These are phyloP conservation scores for Amauroascus verrucosus DNA, from an alignment of 2,329 filamentous ascomycete species.

Conservation along the genomic window DNA sequence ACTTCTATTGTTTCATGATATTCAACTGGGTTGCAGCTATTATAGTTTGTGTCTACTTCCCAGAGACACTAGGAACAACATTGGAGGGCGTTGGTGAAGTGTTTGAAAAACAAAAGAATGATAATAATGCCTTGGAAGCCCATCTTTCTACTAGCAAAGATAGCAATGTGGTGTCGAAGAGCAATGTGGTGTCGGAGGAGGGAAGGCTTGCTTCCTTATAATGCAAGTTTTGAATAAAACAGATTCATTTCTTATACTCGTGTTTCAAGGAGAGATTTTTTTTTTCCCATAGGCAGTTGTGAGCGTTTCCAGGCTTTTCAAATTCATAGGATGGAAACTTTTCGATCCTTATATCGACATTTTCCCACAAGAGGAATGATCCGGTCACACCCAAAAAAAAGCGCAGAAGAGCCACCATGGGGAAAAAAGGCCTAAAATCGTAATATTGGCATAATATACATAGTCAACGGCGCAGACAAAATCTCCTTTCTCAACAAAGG, in stretches of 20 bases:
- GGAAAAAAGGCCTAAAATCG: background rate
- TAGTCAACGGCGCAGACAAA: constrained; percentile 28
- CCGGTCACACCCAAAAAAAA: too few species aligned
- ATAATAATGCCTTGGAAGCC: background rate
- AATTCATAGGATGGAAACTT: too few species aligned
- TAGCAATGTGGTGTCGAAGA: background rate
- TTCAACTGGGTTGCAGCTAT: constrained; percentile 39
- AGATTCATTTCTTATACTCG: too few species aligned
- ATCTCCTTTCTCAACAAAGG: constrained; percentile 29
- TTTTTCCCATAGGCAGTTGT: too few species aligned
- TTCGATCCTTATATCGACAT: too few species aligned
- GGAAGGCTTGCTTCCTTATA: too few species aligned
- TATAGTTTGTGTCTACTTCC: constrained; percentile 32
- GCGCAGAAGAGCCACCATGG: too few species aligned
- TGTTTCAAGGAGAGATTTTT: too few species aligned
- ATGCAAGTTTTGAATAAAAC: too few species aligned
- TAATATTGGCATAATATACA: constrained; percentile 26
- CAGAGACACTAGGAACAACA: constrained; percentile 31
- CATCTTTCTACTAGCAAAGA: background rate
- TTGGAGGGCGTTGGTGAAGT: constrained; percentile 32
- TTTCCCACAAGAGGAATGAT: too few species aligned
- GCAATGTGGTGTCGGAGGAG: too few species aligned
- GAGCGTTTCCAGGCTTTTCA: too few species aligned
- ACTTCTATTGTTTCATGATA: constrained; percentile 42
- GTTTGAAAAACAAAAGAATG: constrained; percentile 1